These are phyloP conservation scores for Salinomyces thailandicus DNA, from an alignment of 2,329 filamentous ascomycete species.

Conservation along the genomic window DNA sequence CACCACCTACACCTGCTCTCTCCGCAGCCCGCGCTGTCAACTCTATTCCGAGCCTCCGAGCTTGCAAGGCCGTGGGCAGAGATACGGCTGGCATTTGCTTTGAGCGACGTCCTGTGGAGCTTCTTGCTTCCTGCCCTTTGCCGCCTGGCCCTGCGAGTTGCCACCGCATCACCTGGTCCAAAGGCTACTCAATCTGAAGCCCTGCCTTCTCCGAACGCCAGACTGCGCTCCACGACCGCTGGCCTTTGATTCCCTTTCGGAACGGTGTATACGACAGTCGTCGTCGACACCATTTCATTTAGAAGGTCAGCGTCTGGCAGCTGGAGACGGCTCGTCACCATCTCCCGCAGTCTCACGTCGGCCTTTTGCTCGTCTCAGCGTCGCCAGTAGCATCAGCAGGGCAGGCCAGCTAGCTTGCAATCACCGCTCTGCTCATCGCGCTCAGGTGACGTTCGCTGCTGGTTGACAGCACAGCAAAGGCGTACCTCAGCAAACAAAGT, in stretches of 20 bases:
- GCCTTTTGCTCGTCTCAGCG: slow-evolving; percentile 1
- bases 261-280: slow-evolving; percentile 3
- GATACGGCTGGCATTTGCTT: slow-evolving; percentile 4
- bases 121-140: neutral
- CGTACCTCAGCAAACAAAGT: slow-evolving; percentile 1
- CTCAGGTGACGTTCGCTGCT: neutral
- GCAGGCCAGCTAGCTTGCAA: neutral
- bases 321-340: slow-evolving; percentile 1
- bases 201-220: slow-evolving; percentile 7
- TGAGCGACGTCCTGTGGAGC: neutral
- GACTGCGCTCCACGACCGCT: slow-evolving; percentile 4
- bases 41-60: slow-evolving; percentile 20
- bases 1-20: neutral
- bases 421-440: too few relatives aligned
- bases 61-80: slow-evolving; percentile 14
- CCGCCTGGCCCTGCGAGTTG: neutral
- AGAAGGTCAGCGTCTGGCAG: slow-evolving; percentile 1
- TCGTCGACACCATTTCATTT: neutral
- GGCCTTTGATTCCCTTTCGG: slow-evolving; percentile 2
- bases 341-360: slow-evolving; percentile 6
- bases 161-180: neutral
- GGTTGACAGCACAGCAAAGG: neutral
- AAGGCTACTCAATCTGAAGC: slow-evolving; percentile 5
- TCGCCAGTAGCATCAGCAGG: neutral
- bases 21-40: slow-evolving; percentile 9